phyloP scores from a whole-genome alignment of 805 yeast species.

The Candida ortonii region DNA sequence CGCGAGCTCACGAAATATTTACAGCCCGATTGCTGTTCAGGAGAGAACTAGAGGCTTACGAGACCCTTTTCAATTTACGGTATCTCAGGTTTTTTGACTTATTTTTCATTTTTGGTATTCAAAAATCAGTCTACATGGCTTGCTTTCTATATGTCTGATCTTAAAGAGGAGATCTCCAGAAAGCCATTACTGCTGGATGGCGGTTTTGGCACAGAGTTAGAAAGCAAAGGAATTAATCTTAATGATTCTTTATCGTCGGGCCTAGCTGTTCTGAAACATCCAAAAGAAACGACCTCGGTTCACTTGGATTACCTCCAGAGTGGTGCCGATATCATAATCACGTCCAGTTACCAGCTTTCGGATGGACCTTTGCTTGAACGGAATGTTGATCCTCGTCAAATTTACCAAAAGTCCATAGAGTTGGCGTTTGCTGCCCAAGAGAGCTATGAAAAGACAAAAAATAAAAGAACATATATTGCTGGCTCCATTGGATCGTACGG shows the following conservation, averaged over 20 bases:
- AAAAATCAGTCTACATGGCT: too few relatives aligned
- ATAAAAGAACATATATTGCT: constrained; percentile 35
- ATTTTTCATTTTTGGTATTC: too few relatives aligned
- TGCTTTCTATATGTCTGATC: too few relatives aligned
- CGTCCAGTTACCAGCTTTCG: constrained; percentile 62
- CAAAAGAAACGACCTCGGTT: constrained; percentile 42
- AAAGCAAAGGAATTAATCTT: constrained; percentile 42
- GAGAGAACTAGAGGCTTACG: too few relatives aligned
- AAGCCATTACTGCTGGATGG: constrained; percentile 58
- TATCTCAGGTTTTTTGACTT: too few relatives aligned
- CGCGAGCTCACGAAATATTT: too few relatives aligned
- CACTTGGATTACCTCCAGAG: constrained; percentile 48
- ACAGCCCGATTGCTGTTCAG: too few relatives aligned
- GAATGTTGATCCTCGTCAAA: constrained; percentile 16
- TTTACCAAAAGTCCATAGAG: constrained; percentile 25
- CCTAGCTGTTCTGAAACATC: constrained; percentile 42
- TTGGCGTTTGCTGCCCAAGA: constrained; percentile 22
- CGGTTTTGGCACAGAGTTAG: constrained; percentile 63
- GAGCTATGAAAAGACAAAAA: constrained; percentile 11
- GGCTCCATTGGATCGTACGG: constrained; percentile 82
- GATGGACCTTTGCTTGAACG: constrained; percentile 36
- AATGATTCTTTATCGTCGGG: constrained; percentile 62
- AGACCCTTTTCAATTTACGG: too few relatives aligned
- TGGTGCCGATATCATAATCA: constrained; percentile 54
- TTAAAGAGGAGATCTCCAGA: too few relatives aligned